phyloP scores from a whole-genome alignment of 2,329 filamentous ascomycete species.

The Microdochium bolleyi region DNA sequence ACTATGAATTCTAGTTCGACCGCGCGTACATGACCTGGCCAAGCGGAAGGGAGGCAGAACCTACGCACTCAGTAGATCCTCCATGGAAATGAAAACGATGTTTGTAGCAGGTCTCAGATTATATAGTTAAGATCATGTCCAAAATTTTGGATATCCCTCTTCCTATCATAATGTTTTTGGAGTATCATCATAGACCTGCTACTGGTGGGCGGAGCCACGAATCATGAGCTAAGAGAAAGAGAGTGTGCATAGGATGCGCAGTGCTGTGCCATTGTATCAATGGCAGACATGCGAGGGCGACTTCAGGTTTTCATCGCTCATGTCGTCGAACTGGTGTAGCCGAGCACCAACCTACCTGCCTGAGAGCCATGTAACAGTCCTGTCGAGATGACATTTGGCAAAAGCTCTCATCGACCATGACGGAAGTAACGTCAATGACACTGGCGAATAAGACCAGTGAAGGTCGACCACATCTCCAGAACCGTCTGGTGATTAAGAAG shows the following conservation, averaged over 20 bases:
- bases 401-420: not conserved
- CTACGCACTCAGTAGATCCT: no score
- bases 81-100: not conserved
- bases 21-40: no score
- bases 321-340: not conserved
- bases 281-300: not conserved
- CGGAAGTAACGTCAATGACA: not conserved
- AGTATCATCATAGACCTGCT: conserved; percentile 55
- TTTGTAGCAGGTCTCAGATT: conserved; percentile 47
- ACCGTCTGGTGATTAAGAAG: not conserved
- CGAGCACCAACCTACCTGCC: not conserved
- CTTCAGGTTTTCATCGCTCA: no score
- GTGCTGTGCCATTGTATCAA: no score
- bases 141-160: conserved; percentile 55
- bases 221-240: conserved; percentile 1
- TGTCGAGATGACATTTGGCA: not conserved
- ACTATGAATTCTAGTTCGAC: no score
- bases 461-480: no score
- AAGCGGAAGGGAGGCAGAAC: no score
- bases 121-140: conserved; percentile 53
- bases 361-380: not conserved
- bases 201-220: conserved; percentile 18
- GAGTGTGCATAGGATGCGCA: conserved; percentile 1
- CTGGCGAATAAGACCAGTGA: no score
- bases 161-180: conserved; percentile 54